phyloP scores from a whole-genome alignment of 352 stramenopile species.

The Thalassiosira mediterranea region DNA sequence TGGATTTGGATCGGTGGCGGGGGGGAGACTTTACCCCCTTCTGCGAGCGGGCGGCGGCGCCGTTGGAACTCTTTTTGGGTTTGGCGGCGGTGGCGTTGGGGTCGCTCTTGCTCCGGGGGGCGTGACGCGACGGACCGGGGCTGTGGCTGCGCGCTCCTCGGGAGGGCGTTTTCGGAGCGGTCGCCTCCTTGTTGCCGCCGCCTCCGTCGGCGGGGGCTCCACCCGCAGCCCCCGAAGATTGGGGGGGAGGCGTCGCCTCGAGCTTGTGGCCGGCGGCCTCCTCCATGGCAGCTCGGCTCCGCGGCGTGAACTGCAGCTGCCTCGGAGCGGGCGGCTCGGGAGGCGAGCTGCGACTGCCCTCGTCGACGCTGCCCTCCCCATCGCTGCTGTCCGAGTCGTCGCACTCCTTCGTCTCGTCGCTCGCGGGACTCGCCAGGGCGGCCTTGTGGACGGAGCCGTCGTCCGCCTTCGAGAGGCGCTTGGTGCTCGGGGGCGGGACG shows the following conservation, averaged over 20 bases:
- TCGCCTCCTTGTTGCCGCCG: neutral
- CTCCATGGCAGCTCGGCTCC: constrained; percentile 20
- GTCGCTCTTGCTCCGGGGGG: neutral
- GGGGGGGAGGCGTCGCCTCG: constrained; percentile 3
- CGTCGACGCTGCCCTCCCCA: neutral
- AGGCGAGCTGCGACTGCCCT: neutral
- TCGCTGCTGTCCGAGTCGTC: neutral
- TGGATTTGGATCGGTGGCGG: constrained; percentile 18
- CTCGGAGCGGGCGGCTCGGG: neutral
- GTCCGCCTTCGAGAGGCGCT: neutral
- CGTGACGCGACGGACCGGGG: neutral
- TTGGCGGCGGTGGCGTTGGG: neutral
- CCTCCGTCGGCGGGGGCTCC: neutral
- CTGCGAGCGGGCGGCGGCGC: neutral
- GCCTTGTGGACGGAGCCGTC: neutral
- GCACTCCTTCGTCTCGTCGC: constrained; percentile 11
- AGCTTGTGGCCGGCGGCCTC: constrained; percentile 22
- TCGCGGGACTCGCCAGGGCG: constrained; percentile 7
- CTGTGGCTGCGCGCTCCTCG: neutral
- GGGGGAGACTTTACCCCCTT: neutral
- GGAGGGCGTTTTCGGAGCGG: neutral
- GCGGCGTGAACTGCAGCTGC: constrained; percentile 26
- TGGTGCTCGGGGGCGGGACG: neutral
- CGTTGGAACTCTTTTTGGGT: neutral
- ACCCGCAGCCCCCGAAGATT: neutral